phyloP scores from a whole-genome alignment of 208 protist species.

The Trypanosoma lewisi region DNA sequence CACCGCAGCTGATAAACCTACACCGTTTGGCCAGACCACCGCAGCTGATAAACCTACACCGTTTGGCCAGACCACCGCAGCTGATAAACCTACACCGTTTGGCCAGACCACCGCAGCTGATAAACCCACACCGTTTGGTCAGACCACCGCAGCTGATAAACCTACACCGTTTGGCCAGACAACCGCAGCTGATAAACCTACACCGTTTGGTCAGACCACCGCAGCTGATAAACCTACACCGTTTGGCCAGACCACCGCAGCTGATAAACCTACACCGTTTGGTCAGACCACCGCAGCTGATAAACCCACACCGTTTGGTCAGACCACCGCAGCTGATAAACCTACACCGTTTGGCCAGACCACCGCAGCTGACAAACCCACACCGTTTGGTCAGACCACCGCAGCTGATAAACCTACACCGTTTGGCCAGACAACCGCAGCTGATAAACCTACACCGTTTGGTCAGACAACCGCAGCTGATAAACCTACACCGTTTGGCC shows the following conservation, averaged over 20 bases:
- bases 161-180: conserved; percentile 4
- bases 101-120: neutral
- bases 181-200: neutral
- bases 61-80: neutral
- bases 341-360: conserved; percentile 8
- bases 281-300: conserved; percentile 6
- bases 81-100: neutral
- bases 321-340: neutral
- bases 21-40: too few relatives aligned
- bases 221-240: conserved; percentile 4
- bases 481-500: conserved; percentile 12
- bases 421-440: conserved; percentile 12
- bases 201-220: conserved; percentile 3
- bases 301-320: conserved; percentile 10
- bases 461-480: conserved; percentile 6
- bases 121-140: neutral
- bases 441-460: conserved; percentile 11
- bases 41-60: neutral
- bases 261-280: neutral
- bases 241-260: conserved; percentile 11
- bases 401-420: neutral
- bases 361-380: conserved; percentile 1
- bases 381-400: conserved; percentile 11
- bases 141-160: neutral
- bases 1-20: neutral